Evolutionary conservation across 805 yeast species (phyloP).

Genomic region (Wickerhamiella allomyrinae): DNA sequence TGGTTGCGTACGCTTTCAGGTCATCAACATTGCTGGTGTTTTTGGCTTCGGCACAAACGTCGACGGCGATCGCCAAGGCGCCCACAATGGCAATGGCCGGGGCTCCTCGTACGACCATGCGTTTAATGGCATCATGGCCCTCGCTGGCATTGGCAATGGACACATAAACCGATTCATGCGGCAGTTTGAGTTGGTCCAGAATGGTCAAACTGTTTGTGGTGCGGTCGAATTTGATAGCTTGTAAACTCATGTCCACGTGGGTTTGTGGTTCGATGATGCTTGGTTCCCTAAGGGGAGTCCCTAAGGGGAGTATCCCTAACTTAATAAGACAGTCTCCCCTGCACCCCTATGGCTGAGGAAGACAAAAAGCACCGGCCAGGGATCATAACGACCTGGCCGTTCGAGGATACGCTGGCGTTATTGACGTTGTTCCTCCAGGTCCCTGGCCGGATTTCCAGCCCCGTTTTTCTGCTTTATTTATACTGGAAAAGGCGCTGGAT

Average conservation of each 20-base stretch:
- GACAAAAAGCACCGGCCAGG: neutral
- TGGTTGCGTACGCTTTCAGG: conserved; percentile 16
- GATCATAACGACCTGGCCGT: neutral
- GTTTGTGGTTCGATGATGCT: neutral
- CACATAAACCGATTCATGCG: conserved; percentile 62
- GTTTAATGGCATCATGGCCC: conserved; percentile 70
- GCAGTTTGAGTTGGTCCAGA: conserved; percentile 70
- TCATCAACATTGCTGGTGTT: conserved; percentile 13
- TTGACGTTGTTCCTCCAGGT: neutral
- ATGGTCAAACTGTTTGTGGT: conserved; percentile 36
- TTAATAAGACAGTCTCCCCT: neutral
- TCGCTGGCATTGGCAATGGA: conserved; percentile 48
- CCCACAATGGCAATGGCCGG: conserved; percentile 98
- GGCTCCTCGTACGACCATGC: conserved; percentile 95
- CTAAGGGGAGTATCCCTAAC: no score
- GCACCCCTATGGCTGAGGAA: neutral
- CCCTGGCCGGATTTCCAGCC: neutral
- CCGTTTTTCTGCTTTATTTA: neutral
- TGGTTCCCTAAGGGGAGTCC: no score
- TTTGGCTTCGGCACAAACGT: conserved; percentile 30
- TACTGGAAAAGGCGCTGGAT: neutral
- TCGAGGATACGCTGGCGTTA: neutral
- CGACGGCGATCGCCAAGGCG: conserved; percentile 68
- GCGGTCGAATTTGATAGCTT: conserved; percentile 57
- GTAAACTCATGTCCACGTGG: conserved; percentile 23